Evolutionary conservation across 2,329 filamentous ascomycete species (phyloP), one percentile per base, ranked within the genome.

Genomic region (Botryosphaeria agaves): DNA sequence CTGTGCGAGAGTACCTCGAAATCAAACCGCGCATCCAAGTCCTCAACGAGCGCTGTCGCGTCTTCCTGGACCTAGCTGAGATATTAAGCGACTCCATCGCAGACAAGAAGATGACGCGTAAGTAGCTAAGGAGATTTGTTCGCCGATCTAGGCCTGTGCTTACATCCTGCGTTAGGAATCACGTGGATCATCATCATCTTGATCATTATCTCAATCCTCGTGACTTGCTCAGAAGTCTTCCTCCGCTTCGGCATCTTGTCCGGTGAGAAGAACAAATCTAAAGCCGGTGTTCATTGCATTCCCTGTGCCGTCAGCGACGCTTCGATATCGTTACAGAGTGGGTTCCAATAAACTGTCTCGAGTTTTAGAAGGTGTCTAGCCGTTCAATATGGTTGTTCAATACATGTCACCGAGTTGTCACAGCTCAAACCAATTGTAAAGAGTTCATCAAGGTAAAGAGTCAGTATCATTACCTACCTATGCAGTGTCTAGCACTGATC

Each of bases 111-210:
- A 95, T 94, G 79, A 93, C 83, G 41, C 66, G 67, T 57, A 55
- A 37, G 55, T 47, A 21, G 14, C 26, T 11, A 26, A 5, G 3
- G n/a, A n/a, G n/a, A n/a, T n/a, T n/a, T n/a, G 8, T 14, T 11
- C 18, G 16, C 21, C 16, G 12, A 5, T 4, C 14, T 20, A 15
- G n/a, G 18, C 16, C n/a, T n/a, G n/a, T n/a, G n/a, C n/a, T n/a
- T n/a, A n/a, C n/a, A n/a, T n/a, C 11, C n/a, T 7, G 9, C 15
- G 14, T 30, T 28, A 62, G 59, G 69, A 40, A 92, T 94, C 49
- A 98, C 89, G 1, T 95, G 87, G 87, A 95, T 98, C 52, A 78
- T 95, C 53, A 98, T 98, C 45, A 66, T 93, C 27, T 69, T 98
- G 27, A 98, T 98, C 48, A 55, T 91, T 28, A 62, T 95, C 41